Percentiles rank a stretch among this genome's conserved stretches.
Evolutionary conservation across 257 asterid genomes (phyloP).

Genomic region (Solanum appendiculatum): DNA sequence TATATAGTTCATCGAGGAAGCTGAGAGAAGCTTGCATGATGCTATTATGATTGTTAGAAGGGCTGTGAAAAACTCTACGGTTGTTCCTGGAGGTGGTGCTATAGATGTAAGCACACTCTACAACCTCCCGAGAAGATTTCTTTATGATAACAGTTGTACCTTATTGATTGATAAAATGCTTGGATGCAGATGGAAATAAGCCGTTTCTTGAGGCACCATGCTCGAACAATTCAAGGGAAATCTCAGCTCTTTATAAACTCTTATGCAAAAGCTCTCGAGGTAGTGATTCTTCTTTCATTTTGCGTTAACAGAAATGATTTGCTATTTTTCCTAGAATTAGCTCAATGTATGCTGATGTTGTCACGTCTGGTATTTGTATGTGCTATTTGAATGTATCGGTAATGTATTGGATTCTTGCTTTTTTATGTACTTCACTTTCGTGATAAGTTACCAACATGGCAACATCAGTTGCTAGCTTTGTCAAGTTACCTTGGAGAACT

Average conservation of each 20-base stretch:
- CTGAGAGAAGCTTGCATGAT: slow-evolving; percentile 67
- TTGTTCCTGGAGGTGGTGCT: slow-evolving; percentile 94
- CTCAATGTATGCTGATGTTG: not conserved
- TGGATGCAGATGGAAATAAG: slow-evolving; percentile 76
- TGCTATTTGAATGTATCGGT: not conserved
- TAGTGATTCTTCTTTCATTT: slow-evolving; percentile 4
- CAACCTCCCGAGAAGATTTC: not conserved
- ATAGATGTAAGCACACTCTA: slow-evolving; percentile 53
- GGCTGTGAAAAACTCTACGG: slow-evolving; percentile 79
- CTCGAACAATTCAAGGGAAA: slow-evolving; percentile 78
- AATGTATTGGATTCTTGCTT: not conserved
- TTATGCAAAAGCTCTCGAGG: slow-evolving; percentile 91
- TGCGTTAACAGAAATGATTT: not conserved
- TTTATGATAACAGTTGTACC: not conserved
- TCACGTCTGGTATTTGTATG: not conserved
- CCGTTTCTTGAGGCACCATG: slow-evolving; percentile 80
- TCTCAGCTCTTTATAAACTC: slow-evolving; percentile 82
- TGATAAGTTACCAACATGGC: not conserved
- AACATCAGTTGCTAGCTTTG: not conserved
- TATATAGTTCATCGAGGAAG: slow-evolving; percentile 57
- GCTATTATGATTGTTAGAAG: slow-evolving; percentile 81
- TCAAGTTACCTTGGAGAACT: not conserved
- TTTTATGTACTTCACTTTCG: not conserved
- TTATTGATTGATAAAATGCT: not conserved
- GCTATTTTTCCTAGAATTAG: not conserved